Base-by-base conservation (phyloP, 108 stramenopile species). In the Nitzschia sp. region DNA sequence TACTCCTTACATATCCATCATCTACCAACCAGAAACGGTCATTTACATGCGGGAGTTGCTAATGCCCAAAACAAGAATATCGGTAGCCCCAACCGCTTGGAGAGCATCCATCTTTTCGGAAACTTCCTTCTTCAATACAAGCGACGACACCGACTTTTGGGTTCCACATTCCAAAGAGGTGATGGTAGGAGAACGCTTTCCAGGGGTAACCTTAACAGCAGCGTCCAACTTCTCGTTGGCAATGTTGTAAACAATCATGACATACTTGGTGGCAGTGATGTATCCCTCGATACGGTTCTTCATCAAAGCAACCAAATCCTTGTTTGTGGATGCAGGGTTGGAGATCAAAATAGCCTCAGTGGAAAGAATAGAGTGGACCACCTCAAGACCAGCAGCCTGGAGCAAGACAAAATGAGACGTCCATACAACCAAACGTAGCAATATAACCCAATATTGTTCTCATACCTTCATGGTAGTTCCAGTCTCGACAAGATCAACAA, bases 401-500 rank as follows among this genome's bases (percentile, higher is more conserved):
- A 50, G 19, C 65, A 26, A 50, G 14, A 8, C 53, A 62, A 26
- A 58, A 65, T 43, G 29, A 34, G 29, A 34, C 29, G 29, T 3
- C 29, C 29, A 34, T 48, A 0, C 19, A 63, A 44, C 17, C n/a
- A 20, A 7, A 29, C 20, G 25, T 11, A n/a, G n/a, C 14, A 54
- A 41, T 19, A 67, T 3, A 55, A 37, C 20, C n/a, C 39, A n/a
- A 10, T 43, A 9, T 10, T 43, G 10, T 41, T 21, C 6, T 44
- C 85, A 69, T 72, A 92, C 90, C 81, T 84, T 92, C 97, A 97
- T 97, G 9, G 98, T 98, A 10, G 98, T 98, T 22, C 98, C 98
- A 55, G 96, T 98, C 70, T 97, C 96, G 25, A 97, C 96, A 53
- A 98, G 83, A 83, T 97, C 96, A 20, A 98, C 96, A 48, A 98